Evolutionary conservation across 2,329 filamentous ascomycete species (phyloP), one percentile per base, ranked within the genome.

Genomic region (Ascochyta lentis): DNA sequence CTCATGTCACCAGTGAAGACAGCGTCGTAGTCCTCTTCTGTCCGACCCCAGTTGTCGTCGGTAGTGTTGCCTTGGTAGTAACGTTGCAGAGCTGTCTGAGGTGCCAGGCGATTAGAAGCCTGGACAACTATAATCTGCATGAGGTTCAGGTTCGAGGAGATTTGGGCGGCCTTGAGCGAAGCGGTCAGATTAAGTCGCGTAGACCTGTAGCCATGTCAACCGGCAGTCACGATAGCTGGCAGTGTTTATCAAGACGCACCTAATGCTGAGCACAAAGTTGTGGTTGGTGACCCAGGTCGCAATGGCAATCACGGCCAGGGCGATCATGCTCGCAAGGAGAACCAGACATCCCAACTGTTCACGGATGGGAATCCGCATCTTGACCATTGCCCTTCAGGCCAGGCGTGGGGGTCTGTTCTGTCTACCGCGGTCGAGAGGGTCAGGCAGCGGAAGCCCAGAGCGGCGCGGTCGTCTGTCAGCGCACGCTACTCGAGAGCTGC

Each of bases 271-370:
- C 47, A 56, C 53, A 15, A 56, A 56, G 27, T 56, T 56, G 47
- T 56, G 53, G 42, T 56, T 56, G n/a, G 53, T 56, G 64, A 81
- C 72, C 79, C 80, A 82, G 73, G 88, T 90, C 67, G 92, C 91
- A 60, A 96, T 84, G 15, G 91, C 87, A 58, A 96, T 84, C 59
- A 96, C 86, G 51, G 89, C 86, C 59, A 96, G 84, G 49, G 89
- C 88, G 54, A 90, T 79, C 54, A 96, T 83, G 44, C 91, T 87
- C 56, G 89, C 86, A 56, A 91, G 71, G 62, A 95, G 80, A 68
- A 96, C 91, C 61, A 96, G 83, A 74, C 88, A 82, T 64, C 87
- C 91, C 67, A 97, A 83, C 84, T 97, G 93, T 78, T 93, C 88
- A 65, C 92, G 86, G 69, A 96, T 96, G 54, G 90, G 89, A 74